These are phyloP conservation scores for Melanomma pulvis-pyrius DNA, from an alignment of 495 filamentous ascomycete species.

Conservation along the genomic window DNA sequence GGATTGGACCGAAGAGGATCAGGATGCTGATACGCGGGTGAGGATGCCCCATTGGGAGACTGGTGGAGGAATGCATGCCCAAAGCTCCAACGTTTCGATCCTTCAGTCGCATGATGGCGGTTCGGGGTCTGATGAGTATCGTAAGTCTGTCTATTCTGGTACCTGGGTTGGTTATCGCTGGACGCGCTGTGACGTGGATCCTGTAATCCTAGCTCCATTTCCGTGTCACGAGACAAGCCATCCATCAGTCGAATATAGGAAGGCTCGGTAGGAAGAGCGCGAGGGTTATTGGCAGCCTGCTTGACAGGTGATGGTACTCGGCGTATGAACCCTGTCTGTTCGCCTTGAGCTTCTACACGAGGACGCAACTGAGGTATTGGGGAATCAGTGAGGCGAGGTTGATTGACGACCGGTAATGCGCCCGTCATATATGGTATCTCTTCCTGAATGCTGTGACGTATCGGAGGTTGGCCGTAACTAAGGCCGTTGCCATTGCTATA, in stretches of 20 bases:
- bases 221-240: conserved; percentile 5
- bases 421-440: conserved; percentile 16
- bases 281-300: not conserved
- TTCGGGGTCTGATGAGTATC: not conserved
- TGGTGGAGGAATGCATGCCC: conserved; percentile 15
- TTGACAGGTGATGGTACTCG: conserved; percentile 2
- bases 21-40: not conserved
- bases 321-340: conserved; percentile 3
- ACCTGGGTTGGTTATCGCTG: not conserved
- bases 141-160: not conserved
- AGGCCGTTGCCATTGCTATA: not conserved
- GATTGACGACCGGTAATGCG: not conserved
- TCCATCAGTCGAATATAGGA: conserved; percentile 33
- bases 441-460: not conserved
- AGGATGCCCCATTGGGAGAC: not conserved
- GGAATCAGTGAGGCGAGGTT: not conserved
- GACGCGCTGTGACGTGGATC: conserved; percentile 15
- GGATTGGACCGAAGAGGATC: conserved; percentile 15
- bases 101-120: not conserved
- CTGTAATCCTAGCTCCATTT: conserved; percentile 5
- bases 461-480: not conserved
- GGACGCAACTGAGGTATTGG: not conserved
- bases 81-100: not conserved
- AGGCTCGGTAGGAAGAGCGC: conserved; percentile 1
- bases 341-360: not conserved